Evolutionary conservation across 495 filamentous ascomycete species (phyloP).

Genomic region (Podospora bellae-mahoneyi): DNA sequence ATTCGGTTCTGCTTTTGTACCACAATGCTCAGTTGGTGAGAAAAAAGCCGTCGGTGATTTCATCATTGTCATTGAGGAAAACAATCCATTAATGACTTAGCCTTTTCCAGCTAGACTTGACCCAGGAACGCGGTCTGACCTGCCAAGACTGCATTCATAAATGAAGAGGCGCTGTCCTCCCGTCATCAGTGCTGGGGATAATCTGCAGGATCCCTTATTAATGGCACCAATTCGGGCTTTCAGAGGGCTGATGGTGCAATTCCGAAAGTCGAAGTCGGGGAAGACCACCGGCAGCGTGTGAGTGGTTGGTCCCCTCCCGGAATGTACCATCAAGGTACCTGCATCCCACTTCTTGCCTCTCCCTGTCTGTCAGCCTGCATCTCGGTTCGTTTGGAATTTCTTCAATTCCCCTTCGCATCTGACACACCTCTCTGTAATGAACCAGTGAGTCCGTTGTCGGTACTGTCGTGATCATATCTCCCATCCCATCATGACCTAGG

Average conservation of each 20-base stretch:
- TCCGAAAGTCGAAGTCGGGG: not conserved
- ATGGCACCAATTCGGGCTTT: not conserved
- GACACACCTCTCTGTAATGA: not conserved
- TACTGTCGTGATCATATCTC: not conserved
- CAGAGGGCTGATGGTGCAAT: not conserved
- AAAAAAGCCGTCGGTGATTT: not conserved
- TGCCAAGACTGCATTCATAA: not conserved
- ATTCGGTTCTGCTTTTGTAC: not conserved
- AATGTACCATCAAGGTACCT: not conserved
- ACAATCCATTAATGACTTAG: not conserved
- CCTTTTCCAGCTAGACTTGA: not conserved
- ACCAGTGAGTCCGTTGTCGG: not conserved
- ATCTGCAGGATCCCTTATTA: not conserved
- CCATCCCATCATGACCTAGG: not conserved
- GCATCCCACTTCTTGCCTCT: not conserved
- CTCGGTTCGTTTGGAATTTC: not conserved
- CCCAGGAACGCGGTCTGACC: not conserved
- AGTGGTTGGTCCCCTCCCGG: not conserved
- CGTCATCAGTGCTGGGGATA: not conserved
- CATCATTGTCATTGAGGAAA: not conserved
- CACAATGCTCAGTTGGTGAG: not conserved
- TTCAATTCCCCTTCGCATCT: not conserved
- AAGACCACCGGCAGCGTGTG: not conserved
- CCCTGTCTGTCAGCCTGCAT: not conserved
- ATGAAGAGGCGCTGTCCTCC: not conserved